Evolutionary conservation across 2,329 filamentous ascomycete species (phyloP).

Genomic region (Knufia petricola): DNA sequence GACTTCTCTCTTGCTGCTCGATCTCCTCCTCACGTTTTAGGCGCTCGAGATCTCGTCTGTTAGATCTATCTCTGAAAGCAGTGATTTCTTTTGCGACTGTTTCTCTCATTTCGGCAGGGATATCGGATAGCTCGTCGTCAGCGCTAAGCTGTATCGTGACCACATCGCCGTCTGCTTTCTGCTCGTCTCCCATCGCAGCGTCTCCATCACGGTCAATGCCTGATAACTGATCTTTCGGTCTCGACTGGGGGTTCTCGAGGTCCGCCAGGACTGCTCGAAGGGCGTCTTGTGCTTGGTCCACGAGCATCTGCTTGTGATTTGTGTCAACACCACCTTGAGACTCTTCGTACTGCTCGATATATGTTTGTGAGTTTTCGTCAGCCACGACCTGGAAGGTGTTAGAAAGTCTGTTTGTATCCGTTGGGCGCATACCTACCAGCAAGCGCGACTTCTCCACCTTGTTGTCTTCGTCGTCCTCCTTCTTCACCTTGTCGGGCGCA

Average conservation of each 20-base stretch:
- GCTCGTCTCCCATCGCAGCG: conserved; percentile 46
- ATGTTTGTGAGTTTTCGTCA: conserved; percentile 72
- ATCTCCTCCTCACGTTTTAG: conserved; percentile 83
- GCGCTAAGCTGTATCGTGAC: conserved; percentile 79
- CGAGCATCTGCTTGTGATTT: conserved; percentile 53
- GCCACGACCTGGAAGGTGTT: conserved; percentile 48
- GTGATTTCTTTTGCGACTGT: conserved; percentile 90
- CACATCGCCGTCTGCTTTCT: conserved; percentile 55
- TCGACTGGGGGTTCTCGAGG: conserved; percentile 57
- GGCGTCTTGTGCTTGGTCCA: conserved; percentile 59
- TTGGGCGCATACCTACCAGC: conserved; percentile 40
- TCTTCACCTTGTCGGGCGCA: conserved; percentile 32
- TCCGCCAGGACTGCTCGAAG: conserved; percentile 60
- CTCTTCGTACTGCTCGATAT: conserved; percentile 72
- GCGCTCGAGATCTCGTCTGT: conserved; percentile 76
- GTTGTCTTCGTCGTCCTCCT: conserved; percentile 29
- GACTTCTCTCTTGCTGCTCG: conserved; percentile 70
- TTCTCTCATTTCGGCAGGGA: conserved; percentile 91
- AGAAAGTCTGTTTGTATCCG: conserved; percentile 12
- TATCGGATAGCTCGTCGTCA: conserved; percentile 91
- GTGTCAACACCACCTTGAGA: conserved; percentile 54
- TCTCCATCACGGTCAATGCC: conserved; percentile 57
- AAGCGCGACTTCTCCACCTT: conserved; percentile 52
- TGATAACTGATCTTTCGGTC: conserved; percentile 36
- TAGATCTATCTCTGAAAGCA: conserved; percentile 87